phyloP scores from a whole-genome alignment of 106 monocot species.

The Apostasia shenzhenica region DNA sequence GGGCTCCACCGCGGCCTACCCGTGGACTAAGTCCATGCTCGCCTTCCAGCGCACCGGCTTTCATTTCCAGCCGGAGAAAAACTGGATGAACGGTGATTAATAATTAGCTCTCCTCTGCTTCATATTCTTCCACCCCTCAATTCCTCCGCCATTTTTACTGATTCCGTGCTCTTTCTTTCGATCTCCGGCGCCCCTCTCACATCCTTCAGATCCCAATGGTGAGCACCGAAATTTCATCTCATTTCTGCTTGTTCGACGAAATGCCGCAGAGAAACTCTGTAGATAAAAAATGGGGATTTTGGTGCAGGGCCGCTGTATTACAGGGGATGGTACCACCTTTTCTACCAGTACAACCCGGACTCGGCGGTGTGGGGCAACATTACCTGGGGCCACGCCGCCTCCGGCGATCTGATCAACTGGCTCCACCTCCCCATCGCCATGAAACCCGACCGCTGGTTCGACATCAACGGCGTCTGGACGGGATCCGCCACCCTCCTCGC shows the following conservation, averaged over 20 bases:
- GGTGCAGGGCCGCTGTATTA: constrained; percentile 44
- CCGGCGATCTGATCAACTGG: constrained; percentile 54
- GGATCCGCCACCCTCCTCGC: constrained; percentile 47
- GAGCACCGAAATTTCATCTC: not conserved
- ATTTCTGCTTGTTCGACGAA: not conserved
- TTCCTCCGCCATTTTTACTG: too few species aligned
- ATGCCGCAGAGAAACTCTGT: not conserved
- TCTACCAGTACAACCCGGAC: constrained; percentile 72
- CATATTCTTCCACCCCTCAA: constrained; percentile 13
- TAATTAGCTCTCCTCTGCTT: not conserved
- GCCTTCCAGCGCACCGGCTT: constrained; percentile 57
- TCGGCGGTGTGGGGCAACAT: constrained; percentile 63
- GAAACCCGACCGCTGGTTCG: constrained; percentile 55
- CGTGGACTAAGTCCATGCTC: constrained; percentile 54
- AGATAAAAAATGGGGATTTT: not conserved
- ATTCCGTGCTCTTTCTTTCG: not conserved
- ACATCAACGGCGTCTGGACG: constrained; percentile 58
- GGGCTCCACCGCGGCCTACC: constrained; percentile 7
- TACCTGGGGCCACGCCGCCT: constrained; percentile 64
- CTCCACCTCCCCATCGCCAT: constrained; percentile 57
- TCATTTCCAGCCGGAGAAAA: constrained; percentile 54
- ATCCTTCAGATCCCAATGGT: constrained; percentile 34
- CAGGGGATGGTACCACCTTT: constrained; percentile 78
- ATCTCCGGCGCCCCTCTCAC: not conserved
- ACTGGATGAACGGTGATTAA: constrained; percentile 58